Base-by-base conservation (phyloP, 768 basidiomycete species). In the Podaxis sp. region DNA sequence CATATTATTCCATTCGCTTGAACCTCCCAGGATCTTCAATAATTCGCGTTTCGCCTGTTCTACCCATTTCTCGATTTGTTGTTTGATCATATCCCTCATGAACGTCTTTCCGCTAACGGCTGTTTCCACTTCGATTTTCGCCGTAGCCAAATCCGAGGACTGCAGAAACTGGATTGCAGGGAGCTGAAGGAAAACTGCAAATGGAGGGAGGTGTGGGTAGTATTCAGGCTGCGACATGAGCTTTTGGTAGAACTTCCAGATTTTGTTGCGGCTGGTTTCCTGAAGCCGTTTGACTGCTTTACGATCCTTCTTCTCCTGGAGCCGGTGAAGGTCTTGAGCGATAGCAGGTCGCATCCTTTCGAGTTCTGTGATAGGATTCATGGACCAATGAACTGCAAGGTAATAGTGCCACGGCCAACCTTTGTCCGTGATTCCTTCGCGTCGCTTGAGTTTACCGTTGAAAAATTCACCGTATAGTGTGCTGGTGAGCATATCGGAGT, bases 51-150 rank as follows among this genome's bases (percentile, higher is more conserved):
- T 80, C 2, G 84, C 83, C 0, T 72, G 69, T 6, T 74, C 70
- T 17, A 72, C 68, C 89, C 89, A 90, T 4, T 73, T 69, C 4
- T 71, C 68, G 19, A 90, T 63, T 58, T 89, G 75, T 19, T 60
- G 63, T 9, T 65, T 47, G 8, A 77, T 62, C 63, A 69, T 67
- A 27, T 66, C 67, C 19, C 61, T 63, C 60, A 68, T 71, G 33
- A 69, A 53, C 5, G 67, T 65, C 61, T 66, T 75, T 19, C 9
- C 47, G 40, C 56, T 46, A 40, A 50, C 24, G 22, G 66, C 65
- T 7, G 61, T 62, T 3, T 65, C 64, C 5, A 41, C 41, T 15
- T 66, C 17, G 38, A 55, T 61, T 36, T 53, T 55, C 11, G 43
- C 40, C 24, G 54, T 37, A 2, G 41, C 57, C 29, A 64, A 50